These are phyloP conservation scores for Colletotrichum costaricense DNA, from an alignment of 2,329 filamentous ascomycete species.

Conservation along the genomic window DNA sequence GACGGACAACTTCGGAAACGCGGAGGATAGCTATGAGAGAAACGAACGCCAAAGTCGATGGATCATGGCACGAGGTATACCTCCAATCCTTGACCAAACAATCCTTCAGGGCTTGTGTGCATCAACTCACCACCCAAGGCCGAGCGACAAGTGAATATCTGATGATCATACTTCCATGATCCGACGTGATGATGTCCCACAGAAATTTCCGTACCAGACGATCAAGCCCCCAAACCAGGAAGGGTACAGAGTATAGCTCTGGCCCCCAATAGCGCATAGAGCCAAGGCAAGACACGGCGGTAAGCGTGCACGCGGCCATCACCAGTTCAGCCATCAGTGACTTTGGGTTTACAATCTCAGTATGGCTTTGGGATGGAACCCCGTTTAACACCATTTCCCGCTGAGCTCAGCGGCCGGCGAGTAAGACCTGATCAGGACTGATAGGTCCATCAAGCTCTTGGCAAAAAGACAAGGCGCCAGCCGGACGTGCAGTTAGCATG, in stretches of 20 bases:
- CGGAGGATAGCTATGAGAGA: background rate
- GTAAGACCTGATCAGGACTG: too few relatives aligned
- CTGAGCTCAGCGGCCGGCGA: too few relatives aligned
- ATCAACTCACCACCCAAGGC: background rate
- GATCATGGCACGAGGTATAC: too few relatives aligned
- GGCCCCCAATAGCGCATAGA: background rate
- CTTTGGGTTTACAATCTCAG: background rate
- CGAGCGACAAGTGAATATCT: background rate
- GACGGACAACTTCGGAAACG: background rate
- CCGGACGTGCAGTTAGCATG: background rate
- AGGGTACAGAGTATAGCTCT: background rate
- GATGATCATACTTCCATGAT: conserved; percentile 5
- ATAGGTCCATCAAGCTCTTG: background rate
- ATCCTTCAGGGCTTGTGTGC: too few relatives aligned
- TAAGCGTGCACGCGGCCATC: conserved; percentile 10
- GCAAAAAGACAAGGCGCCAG: background rate
- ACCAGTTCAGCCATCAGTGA: background rate
- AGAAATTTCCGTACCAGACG: conserved; percentile 5
- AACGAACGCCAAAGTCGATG: background rate
- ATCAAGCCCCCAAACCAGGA: background rate
- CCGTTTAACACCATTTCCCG: too few relatives aligned
- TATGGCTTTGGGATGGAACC: too few relatives aligned
- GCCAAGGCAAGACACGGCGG: background rate
- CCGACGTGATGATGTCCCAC: conserved; percentile 9
- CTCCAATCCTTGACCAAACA: too few relatives aligned